Evolutionary conservation across 2,329 filamentous ascomycete genomes (phyloP).

Genomic region (Xylariaceae sp.): DNA sequence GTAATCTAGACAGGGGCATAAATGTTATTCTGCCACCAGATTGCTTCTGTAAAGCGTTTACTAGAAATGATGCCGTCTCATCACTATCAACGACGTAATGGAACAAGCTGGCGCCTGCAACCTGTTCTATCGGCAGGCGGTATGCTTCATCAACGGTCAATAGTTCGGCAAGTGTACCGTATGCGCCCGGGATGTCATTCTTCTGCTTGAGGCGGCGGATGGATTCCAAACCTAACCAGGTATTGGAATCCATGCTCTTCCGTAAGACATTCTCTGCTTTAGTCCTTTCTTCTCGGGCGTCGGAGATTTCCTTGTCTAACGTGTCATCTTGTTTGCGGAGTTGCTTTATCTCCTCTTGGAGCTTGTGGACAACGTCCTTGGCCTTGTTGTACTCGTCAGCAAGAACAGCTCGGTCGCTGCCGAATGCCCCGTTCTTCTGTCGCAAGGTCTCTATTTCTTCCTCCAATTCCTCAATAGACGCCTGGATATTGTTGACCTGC

Average conservation of each 20-base stretch:
- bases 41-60: constrained; percentile 72
- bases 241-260: constrained; percentile 84
- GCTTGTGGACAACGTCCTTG: constrained; percentile 69
- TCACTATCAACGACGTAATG: constrained; percentile 95
- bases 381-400: constrained; percentile 69
- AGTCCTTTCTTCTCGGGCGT: constrained; percentile 69
- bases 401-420: constrained; percentile 65
- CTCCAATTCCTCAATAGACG: constrained; percentile 66
- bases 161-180: constrained; percentile 90
- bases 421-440: constrained; percentile 70
- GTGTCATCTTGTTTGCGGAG: constrained; percentile 87
- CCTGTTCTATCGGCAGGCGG: constrained; percentile 84
- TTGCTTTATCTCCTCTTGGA: constrained; percentile 81
- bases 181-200: constrained; percentile 75
- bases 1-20: constrained; percentile 82
- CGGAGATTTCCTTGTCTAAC: constrained; percentile 69
- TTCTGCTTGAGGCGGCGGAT: constrained; percentile 78
- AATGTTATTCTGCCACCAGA: constrained; percentile 87
- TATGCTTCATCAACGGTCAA: constrained; percentile 80
- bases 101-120: constrained; percentile 86
- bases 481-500: constrained; percentile 67
- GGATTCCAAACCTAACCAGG: constrained; percentile 78
- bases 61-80: constrained; percentile 74
- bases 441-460: constrained; percentile 65
- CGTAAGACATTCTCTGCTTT: constrained; percentile 72